Percentiles rank a stretch among this genome's conserved stretches.
phyloP scores from a whole-genome alignment of 2,329 filamentous ascomycete genomes.

The Pseudogymnoascus sp. region DNA sequence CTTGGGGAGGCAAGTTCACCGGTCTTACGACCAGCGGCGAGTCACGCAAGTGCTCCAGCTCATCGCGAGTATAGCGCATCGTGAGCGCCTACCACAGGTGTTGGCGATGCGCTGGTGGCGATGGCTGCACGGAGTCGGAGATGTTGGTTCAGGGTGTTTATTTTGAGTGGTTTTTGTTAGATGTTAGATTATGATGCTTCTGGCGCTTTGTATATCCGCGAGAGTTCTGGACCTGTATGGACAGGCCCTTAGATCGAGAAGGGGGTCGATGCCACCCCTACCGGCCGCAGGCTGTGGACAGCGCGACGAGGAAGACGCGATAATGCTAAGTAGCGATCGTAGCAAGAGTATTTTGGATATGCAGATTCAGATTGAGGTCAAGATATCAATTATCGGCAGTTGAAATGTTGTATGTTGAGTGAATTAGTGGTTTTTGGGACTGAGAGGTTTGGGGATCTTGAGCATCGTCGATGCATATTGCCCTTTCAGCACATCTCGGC shows the following conservation, averaged over 20 bases:
- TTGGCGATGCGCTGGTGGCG: not conserved
- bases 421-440: not conserved
- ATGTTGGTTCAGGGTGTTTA: not conserved
- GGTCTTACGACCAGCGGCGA: constrained; percentile 83
- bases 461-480: not conserved
- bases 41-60: constrained; percentile 66
- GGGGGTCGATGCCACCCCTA: constrained; percentile 5
- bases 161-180: not conserved
- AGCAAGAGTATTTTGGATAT: not conserved
- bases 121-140: not conserved
- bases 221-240: not conserved
- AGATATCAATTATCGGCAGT: constrained; percentile 1
- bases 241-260: constrained; percentile 4
- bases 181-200: not conserved
- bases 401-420: constrained; percentile 6
- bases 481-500: constrained; percentile 4
- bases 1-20: constrained; percentile 67
- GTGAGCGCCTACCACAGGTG: constrained; percentile 10
- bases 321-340: not conserved
- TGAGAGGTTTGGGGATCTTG: not conserved
- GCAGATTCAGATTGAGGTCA: constrained; percentile 3
- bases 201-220: not conserved
- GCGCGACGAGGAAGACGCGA: not conserved
- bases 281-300: not conserved
- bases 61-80: constrained; percentile 62